Conservation (phyloP, 106 monocot species). For the Alisma plantagoaquatica region DNA sequence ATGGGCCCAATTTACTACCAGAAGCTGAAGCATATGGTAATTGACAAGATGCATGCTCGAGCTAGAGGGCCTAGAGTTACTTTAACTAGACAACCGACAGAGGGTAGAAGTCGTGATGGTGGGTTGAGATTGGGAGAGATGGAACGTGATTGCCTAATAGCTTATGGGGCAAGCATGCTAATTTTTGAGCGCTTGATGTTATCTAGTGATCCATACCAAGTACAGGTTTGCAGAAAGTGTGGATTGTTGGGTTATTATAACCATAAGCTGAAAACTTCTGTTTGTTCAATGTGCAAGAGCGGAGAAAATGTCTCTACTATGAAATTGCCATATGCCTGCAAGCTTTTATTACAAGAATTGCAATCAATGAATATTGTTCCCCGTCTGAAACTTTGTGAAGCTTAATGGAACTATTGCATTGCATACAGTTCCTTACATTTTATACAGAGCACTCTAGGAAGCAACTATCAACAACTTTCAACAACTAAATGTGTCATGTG, state of each 20-base stretch:
- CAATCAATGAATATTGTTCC: conserved; percentile 93
- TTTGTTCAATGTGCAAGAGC: conserved; percentile 90
- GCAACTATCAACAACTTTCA: too few species aligned
- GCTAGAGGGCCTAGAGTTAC: conserved; percentile 67
- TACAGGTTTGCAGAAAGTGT: conserved; percentile 90
- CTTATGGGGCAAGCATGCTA: conserved; percentile 98
- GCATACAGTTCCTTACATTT: too few species aligned
- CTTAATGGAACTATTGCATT: too few species aligned
- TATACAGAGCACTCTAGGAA: too few species aligned
- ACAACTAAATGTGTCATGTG: too few species aligned
- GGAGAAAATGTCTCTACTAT: conserved; percentile 72
- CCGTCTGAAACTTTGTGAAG: conserved; percentile 46
- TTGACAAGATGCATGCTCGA: conserved; percentile 94
- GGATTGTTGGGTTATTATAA: conserved; percentile 94
- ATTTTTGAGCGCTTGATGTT: conserved; percentile 90
- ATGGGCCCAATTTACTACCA: conserved; percentile 99
- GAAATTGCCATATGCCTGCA: conserved; percentile 96
- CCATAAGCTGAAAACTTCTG: conserved; percentile 69
- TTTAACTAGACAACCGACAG: conserved; percentile 89
- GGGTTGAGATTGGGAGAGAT: conserved; percentile 92
- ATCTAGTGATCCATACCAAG: conserved; percentile 96
- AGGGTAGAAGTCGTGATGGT: conserved; percentile 87
- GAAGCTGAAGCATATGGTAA: conserved; percentile 85
- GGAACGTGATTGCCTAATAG: conserved; percentile 99
- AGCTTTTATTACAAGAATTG: conserved; percentile 93